Conservation (phyloP, 73 alveolate species). For the Paramecium pentaurelia region DNA sequence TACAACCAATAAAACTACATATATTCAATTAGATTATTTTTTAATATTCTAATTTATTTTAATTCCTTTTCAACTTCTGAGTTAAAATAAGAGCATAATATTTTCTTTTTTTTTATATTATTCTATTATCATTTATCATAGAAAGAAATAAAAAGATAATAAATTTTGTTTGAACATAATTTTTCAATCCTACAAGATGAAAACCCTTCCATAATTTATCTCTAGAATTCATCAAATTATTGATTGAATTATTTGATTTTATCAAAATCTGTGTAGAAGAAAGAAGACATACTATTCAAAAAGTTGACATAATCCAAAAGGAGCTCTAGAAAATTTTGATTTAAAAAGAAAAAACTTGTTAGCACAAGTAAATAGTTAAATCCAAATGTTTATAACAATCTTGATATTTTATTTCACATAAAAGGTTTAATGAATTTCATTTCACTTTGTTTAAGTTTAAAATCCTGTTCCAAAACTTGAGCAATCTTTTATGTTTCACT, state of each 20-base stretch:
- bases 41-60: no score
- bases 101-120: no score
- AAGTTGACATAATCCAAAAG: not conserved
- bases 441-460: not conserved
- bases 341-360: not conserved
- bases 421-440: not conserved
- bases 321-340: not conserved
- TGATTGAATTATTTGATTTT: not conserved
- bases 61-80: no score
- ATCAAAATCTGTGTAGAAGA: not conserved
- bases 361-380: not conserved
- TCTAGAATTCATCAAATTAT: not conserved
- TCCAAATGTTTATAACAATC: not conserved
- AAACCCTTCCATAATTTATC: not conserved
- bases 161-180: not conserved
- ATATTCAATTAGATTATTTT: no score
- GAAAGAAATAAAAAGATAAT: not conserved
- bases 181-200: not conserved
- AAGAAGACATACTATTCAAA: not conserved
- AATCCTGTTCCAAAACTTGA: not conserved
- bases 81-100: no score
- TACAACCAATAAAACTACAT: no score
- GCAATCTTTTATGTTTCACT: not conserved
- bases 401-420: not conserved
- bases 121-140: no score